Base-by-base conservation (phyloP, 495 filamentous ascomycete genomes). In the Neurospora hispaniola region DNA sequence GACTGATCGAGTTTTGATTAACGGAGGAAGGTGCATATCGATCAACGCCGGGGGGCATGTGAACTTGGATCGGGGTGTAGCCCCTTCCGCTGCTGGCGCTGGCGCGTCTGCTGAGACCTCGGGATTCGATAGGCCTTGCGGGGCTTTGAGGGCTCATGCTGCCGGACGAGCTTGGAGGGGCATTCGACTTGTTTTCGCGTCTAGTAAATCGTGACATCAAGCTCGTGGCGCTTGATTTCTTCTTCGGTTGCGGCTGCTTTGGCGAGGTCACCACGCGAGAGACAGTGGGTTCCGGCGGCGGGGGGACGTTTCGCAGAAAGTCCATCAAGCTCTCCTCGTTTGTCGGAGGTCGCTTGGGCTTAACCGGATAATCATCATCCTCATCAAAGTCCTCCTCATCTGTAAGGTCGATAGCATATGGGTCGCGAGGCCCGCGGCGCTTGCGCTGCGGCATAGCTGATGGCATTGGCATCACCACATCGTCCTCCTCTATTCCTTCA, bases 321-420 rank as follows among this genome's bases (percentile, higher is more conserved):
- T 99, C 96, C 42, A 93, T 88, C 69, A 98, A 79, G 77, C 91
- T 94, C 75, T 93, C 92, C 76, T 91, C 90, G 39, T 90, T 80
- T 18, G 82, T 82, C 16, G 79, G 78, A 41, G 79, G 78, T 12
- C 78, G 79, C 71, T 76, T 84, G 1, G 79, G 78, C 3, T 79
- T 74, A 20, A 78, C 69, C 4, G 78, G 81, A 6, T 78, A 71
- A 68, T 77, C 62, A 42, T 80, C 75, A 20, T 80, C 80, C 7
- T 90, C 82, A 18, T 90, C 89, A 1, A 85, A 83, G 3, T 93
- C 89, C 23, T 94, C 92, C 42, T 95, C 92, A 74, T 94, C 93
- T 74, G 91, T 92, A 48, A 90, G 86, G 75, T 97, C 95, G 72
- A 98, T 92, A 42, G 94, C 92, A 76, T 98, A 98, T 1, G 96